phyloP scores from a whole-genome alignment of 345 rosid genomes.

The Eucalyptus grandis region DNA sequence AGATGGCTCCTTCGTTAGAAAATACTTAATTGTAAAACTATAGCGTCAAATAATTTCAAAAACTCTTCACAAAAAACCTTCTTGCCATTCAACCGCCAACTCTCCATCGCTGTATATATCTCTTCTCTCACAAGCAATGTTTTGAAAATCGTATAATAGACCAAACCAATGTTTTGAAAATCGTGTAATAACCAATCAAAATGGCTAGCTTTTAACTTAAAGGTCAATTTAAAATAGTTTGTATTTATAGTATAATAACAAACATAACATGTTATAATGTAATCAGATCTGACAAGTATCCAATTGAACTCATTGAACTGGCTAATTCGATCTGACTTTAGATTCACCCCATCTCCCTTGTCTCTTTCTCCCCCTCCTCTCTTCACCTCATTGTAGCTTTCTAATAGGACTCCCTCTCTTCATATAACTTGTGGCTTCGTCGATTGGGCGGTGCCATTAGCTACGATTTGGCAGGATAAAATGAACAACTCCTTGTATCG shows the following conservation, averaged over 20 bases:
- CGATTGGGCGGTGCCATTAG: neutral
- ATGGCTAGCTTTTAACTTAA: neutral
- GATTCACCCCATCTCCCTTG: neutral
- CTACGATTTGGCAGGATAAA: neutral
- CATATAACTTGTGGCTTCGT: neutral
- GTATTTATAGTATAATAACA: neutral
- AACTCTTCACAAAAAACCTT: neutral
- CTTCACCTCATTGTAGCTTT: neutral
- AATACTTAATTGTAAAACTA: neutral
- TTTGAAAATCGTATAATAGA: neutral
- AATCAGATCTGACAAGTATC: neutral
- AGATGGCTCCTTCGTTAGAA: accelerated
- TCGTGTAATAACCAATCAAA: neutral
- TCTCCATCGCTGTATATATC: neutral
- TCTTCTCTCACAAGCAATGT: neutral
- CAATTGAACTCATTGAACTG: neutral
- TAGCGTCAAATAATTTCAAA: neutral
- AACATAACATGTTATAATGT: neutral
- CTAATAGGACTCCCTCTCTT: neutral
- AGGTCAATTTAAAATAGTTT: neutral
- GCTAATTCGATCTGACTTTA: neutral
- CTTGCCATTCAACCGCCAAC: neutral
- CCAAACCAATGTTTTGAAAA: neutral
- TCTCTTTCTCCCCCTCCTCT: neutral
- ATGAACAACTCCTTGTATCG: neutral